phyloP scores from a whole-genome alignment of 257 asterid genomes.

The Leonotis leonurus region DNA sequence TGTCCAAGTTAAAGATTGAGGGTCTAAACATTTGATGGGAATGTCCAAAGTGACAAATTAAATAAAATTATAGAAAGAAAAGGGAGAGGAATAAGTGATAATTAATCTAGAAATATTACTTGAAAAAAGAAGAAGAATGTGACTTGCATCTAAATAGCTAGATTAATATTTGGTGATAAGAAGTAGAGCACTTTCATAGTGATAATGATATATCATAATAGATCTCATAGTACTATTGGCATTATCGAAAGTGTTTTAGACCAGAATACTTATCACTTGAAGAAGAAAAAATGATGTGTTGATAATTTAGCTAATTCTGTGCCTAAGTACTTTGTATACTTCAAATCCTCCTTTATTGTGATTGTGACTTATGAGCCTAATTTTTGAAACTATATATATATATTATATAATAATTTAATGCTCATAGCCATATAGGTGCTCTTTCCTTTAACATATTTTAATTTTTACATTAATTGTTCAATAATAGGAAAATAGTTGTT shows the following conservation, averaged over 20 bases:
- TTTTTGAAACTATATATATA: too few relatives aligned
- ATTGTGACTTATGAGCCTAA: slow-evolving; percentile 26
- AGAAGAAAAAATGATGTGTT: slow-evolving; percentile 14
- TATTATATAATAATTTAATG: too few relatives aligned
- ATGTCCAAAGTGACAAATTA: too few relatives aligned
- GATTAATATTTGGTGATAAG: slow-evolving; percentile 17
- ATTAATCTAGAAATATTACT: not conserved
- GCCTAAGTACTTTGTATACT: slow-evolving; percentile 46
- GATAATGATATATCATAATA: slow-evolving; percentile 13
- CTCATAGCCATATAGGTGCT: too few relatives aligned
- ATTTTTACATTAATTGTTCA: too few relatives aligned
- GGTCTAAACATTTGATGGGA: too few relatives aligned
- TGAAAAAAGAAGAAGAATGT: not conserved
- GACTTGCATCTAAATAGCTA: not conserved
- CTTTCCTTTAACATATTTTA: too few relatives aligned
- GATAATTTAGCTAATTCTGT: slow-evolving; percentile 8
- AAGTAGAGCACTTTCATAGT: slow-evolving; percentile 21
- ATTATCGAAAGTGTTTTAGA: slow-evolving; percentile 17
- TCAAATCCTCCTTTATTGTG: slow-evolving; percentile 27
- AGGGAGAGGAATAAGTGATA: too few relatives aligned
- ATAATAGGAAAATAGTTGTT: too few relatives aligned
- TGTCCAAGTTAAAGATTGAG: not conserved
- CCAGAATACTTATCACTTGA: slow-evolving; percentile 11
- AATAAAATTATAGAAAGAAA: too few relatives aligned
- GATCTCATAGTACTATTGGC: slow-evolving; percentile 2